phyloP scores from a whole-genome alignment of 164 flowering plant species.

The Macadamia integrifolia region DNA sequence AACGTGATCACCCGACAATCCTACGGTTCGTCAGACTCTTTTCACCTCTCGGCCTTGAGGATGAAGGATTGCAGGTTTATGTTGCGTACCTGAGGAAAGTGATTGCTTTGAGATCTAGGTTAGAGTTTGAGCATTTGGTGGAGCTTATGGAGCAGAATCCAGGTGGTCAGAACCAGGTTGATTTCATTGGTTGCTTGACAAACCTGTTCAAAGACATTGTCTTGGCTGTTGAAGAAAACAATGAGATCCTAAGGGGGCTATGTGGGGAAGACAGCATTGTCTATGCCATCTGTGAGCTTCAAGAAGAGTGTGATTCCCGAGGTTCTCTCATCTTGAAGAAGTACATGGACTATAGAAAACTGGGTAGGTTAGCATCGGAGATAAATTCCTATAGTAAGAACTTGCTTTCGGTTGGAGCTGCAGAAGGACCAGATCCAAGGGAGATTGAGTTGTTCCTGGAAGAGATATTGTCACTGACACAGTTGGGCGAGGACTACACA shows the following conservation, averaged over 20 bases:
- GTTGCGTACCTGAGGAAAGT: slow-evolving; percentile 79
- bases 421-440: slow-evolving; percentile 37
- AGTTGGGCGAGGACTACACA: slow-evolving; percentile 82
- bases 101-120: slow-evolving; percentile 66
- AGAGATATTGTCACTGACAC: slow-evolving; percentile 70
- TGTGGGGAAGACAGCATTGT: slow-evolving; percentile 91
- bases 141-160: slow-evolving; percentile 55
- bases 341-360: slow-evolving; percentile 77
- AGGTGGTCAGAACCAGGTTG: slow-evolving; percentile 25
- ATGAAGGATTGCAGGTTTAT: slow-evolving; percentile 18
- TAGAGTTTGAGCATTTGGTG: slow-evolving; percentile 23
- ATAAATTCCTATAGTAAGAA: slow-evolving; percentile 72
- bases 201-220: slow-evolving; percentile 87
- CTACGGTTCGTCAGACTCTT: slow-evolving; percentile 56
- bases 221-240: slow-evolving; percentile 22
- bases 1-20: slow-evolving; percentile 60
- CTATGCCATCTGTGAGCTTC: slow-evolving; percentile 81
- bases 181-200: slow-evolving; percentile 75
- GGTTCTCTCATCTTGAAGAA: slow-evolving; percentile 64
- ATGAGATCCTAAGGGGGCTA: slow-evolving; percentile 56
- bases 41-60: slow-evolving; percentile 56
- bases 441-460: slow-evolving; percentile 53
- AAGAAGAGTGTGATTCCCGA: slow-evolving; percentile 84
- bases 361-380: slow-evolving; percentile 59
- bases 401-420: slow-evolving; percentile 56